Base-by-base conservation (phyloP, 75 land plant genomes). In the Picea glauca region DNA sequence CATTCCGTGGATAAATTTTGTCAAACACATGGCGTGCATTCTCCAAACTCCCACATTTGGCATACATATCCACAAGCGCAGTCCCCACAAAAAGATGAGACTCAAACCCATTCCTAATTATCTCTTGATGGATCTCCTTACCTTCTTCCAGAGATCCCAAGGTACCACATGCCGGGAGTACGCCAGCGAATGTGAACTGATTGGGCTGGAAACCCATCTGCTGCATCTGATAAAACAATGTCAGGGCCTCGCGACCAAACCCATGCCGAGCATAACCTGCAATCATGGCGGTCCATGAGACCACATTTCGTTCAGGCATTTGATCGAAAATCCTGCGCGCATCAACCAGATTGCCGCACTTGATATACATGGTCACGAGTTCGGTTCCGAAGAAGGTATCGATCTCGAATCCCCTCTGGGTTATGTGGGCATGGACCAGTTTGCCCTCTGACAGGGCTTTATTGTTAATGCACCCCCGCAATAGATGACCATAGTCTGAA, bases 51-150 rank as follows among this genome's bases (percentile, higher is more conserved):
- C 60, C n/a, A 60, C 62, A 60, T 60, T 60, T 66, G 77, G 15
- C 84, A 76, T 74, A 83, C 84, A 83, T 80, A 43, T 81, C 57
- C 23, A 83, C 73, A 33, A 83, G 60, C 56, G 84, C 67, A 58
- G 74, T 80, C 11, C 78, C 78, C 21, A 83, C 60, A 58, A 43
- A 35, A 4, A 81, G 60, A 75, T 83, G 79, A 31, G 78, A 65
- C 23, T 81, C 58, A 60, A 74, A 76, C 17, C 85, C 83, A 76
- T 21, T 57, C 15, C 32, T 21, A 9, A 80, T 23, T 14, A 74
- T 40, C 23, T 75, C 31, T 15, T 26, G 23, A 80, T 75, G 78
- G 9, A 80, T 74, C 8, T 43, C 23, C 82, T 13, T 76, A 20
- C 65, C 79, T 13, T 60, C n/a, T 35, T 40, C 31, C n/a, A 78